A percentile compares a stretch with the other conserved stretches of the same genome.
These are phyloP conservation scores for Crithidia mellificae DNA, from an alignment of 208 protist genomes.

Conservation along the genomic window DNA sequence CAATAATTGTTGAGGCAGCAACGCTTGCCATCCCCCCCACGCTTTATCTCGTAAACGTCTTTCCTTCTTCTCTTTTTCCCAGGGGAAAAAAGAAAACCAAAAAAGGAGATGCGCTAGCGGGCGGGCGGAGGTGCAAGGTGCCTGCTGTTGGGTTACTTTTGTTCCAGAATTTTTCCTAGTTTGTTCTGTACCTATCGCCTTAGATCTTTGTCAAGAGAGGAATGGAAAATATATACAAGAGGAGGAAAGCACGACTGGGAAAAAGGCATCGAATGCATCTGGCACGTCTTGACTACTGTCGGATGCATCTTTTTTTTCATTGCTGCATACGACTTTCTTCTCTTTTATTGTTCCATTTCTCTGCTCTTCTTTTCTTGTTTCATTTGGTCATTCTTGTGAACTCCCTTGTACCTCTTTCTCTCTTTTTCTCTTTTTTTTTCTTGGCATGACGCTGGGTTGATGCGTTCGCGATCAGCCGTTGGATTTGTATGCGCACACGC, in stretches of 20 bases:
- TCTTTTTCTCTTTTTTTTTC: neutral
- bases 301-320: neutral
- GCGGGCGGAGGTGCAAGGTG: neutral
- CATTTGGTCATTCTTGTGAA: neutral
- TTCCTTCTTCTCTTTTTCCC: neutral
- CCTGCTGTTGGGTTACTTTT: neutral
- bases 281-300: neutral
- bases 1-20: neutral
- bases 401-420: neutral
- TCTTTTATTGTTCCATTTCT: too few species aligned
- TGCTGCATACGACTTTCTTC: conserved; percentile 8
- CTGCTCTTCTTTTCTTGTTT: neutral
- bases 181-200: conserved; percentile 1
- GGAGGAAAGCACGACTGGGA: too few species aligned
- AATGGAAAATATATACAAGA: neutral
- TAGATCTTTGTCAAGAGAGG: conserved; percentile 1
- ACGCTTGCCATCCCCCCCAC: neutral
- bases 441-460: neutral
- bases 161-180: neutral
- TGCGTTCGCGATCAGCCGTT: neutral
- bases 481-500: neutral
- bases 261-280: neutral
- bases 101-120: neutral
- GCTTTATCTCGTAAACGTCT: too few species aligned
- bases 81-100: neutral